A percentile compares a stretch with the other conserved stretches of the same genome.
phyloP scores from a whole-genome alignment of 106 monocot genomes.

The Narthecium ossifragum region DNA sequence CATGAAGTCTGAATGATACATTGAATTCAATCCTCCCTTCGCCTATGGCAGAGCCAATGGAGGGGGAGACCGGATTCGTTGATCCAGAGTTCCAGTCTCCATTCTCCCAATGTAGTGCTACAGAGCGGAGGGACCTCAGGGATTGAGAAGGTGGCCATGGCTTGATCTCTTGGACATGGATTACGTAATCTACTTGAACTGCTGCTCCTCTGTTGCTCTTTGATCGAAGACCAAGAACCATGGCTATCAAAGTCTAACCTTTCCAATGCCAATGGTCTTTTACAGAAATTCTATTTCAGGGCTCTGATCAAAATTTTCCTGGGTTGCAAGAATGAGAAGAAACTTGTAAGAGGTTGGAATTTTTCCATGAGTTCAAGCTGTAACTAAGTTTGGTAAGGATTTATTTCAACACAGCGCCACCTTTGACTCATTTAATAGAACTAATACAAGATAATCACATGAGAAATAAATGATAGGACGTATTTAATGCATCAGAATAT shows the following conservation, averaged over 20 bases:
- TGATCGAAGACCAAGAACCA: conserved; percentile 67
- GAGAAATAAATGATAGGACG: too few species aligned
- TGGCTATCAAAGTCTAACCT: conserved; percentile 14
- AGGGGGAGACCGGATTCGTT: conserved; percentile 34
- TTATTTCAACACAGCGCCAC: too few species aligned
- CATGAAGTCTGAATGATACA: conserved; percentile 66
- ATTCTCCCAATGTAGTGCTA: conserved; percentile 78
- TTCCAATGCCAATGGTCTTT: too few species aligned
- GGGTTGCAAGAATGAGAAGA: too few species aligned
- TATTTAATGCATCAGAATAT: too few species aligned
- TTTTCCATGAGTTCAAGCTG: too few species aligned
- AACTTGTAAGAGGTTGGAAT: too few species aligned
- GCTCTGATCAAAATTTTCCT: not conserved
- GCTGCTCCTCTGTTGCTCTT: conserved; percentile 51
- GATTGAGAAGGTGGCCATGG: conserved; percentile 93
- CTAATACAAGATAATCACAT: too few species aligned
- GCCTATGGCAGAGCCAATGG: conserved; percentile 25
- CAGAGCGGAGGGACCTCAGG: conserved; percentile 51
- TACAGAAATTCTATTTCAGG: too few species aligned
- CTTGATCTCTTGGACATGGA: conserved; percentile 78
- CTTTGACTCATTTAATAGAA: too few species aligned
- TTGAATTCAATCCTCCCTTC: conserved; percentile 73
- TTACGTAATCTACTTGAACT: conserved; percentile 51
- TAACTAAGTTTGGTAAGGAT: not conserved
- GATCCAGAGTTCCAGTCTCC: conserved; percentile 45